Conservation (phyloP, 2,329 filamentous ascomycete species). For the Amphichorda felina region DNA sequence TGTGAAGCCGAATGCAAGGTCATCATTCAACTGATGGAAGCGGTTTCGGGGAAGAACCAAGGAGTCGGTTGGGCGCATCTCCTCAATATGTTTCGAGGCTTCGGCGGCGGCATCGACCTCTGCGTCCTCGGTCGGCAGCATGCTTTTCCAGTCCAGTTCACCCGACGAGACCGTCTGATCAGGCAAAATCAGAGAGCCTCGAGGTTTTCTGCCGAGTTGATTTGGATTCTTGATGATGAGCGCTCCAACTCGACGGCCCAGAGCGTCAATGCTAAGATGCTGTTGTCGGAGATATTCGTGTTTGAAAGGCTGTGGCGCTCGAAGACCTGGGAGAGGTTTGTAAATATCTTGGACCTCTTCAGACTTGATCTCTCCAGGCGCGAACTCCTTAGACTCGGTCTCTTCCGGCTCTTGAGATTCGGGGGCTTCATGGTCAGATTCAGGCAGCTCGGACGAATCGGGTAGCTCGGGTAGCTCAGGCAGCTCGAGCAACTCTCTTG, state of each 20-base stretch:
- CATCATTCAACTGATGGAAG: conserved; percentile 26
- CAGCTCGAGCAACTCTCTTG: too few relatives aligned
- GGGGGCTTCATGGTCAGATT: too few relatives aligned
- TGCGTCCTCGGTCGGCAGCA: conserved; percentile 9
- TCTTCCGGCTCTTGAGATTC: too few relatives aligned
- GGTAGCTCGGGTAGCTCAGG: too few relatives aligned
- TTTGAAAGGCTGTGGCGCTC: conserved; percentile 6
- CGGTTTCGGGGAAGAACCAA: conserved; percentile 23
- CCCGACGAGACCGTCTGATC: too few relatives aligned
- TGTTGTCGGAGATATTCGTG: conserved; percentile 16
- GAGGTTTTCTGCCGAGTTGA: conserved; percentile 7
- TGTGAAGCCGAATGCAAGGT: conserved; percentile 33
- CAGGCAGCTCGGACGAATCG: too few relatives aligned
- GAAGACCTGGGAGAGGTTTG: too few relatives aligned
- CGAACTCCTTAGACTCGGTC: too few relatives aligned
- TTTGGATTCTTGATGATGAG: conserved; percentile 33
- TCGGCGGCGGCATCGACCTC: conserved; percentile 15
- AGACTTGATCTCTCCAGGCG: too few relatives aligned
- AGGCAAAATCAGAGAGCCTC: not conserved
- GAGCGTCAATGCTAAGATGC: conserved; percentile 17
- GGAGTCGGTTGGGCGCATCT: conserved; percentile 29
- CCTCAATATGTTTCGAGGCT: conserved; percentile 32
- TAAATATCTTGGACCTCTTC: too few relatives aligned
- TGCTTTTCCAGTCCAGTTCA: conserved; percentile 17
- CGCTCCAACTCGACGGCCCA: conserved; percentile 26